Percentiles rank a stretch among this genome's conserved stretches.
Conservation (phyloP, 768 basidiomycete genomes). For the Suillus occidentalis region DNA sequence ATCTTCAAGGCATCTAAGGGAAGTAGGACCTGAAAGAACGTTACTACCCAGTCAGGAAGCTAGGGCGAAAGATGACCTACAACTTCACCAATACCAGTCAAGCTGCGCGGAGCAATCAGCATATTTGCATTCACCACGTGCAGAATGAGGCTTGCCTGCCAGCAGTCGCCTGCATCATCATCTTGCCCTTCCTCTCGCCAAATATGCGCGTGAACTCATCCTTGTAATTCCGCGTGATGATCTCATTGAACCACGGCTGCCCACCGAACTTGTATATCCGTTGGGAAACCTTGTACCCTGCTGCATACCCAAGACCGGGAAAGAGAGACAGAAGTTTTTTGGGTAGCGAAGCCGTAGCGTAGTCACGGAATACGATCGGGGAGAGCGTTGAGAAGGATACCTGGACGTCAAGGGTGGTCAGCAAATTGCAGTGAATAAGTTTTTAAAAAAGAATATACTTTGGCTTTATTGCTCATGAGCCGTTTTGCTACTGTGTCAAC, state of each 20-base stretch:
- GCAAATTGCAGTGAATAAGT: constrained; percentile 2
- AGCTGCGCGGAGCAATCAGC: constrained; percentile 33
- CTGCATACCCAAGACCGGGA: constrained; percentile 96
- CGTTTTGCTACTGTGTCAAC: constrained; percentile 99
- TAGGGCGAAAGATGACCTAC: constrained; percentile 40
- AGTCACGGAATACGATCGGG: constrained; percentile 84
- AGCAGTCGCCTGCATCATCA: constrained; percentile 93
- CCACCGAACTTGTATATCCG: constrained; percentile 98
- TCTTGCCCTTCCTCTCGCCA: constrained; percentile 93
- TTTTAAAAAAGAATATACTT: constrained; percentile 40
- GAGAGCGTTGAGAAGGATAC: constrained; percentile 64
- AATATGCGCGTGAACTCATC: constrained; percentile 78
- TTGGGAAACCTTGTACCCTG: constrained; percentile 95
- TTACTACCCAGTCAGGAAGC: neutral
- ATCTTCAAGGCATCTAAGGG: constrained; percentile 97
- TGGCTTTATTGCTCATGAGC: constrained; percentile 95
- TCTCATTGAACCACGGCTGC: constrained; percentile 96
- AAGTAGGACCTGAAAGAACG: constrained; percentile 71
- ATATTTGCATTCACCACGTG: neutral
- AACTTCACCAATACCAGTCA: constrained; percentile 92
- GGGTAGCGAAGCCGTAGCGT: constrained; percentile 64
- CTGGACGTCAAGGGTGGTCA: constrained; percentile 33
- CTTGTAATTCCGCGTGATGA: constrained; percentile 82
- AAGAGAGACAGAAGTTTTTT: constrained; percentile 88
- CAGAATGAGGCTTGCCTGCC: constrained; percentile 63